Evolutionary conservation across 352 stramenopile species (phyloP).

Genomic region (Nothophytophthora sp.): DNA sequence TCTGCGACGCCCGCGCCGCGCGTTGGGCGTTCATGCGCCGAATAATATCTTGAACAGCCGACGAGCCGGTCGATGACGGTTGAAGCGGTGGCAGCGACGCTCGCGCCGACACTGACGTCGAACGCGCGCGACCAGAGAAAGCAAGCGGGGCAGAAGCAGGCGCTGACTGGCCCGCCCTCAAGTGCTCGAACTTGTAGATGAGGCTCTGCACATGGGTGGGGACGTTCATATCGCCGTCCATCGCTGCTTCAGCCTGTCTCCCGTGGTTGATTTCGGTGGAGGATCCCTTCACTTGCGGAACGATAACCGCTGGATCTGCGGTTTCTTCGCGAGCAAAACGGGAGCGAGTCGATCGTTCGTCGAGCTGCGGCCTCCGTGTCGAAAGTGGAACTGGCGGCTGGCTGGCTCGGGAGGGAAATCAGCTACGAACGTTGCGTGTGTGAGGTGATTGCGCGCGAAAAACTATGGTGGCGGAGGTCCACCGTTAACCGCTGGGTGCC

Average conservation of each 20-base stretch:
- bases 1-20: neutral
- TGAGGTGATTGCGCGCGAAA: too few species aligned
- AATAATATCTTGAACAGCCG: conserved; percentile 15
- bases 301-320: too few species aligned
- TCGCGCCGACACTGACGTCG: conserved; percentile 3
- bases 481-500: too few species aligned
- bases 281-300: too few species aligned
- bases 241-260: neutral
- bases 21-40: conserved; percentile 8
- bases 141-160: conserved; percentile 1
- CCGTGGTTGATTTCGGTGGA: conserved; percentile 1
- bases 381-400: conserved; percentile 24
- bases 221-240: conserved; percentile 11
- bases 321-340: too few species aligned
- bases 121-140: conserved; percentile 6
- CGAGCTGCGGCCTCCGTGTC: conserved; percentile 2
- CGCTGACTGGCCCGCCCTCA: conserved; percentile 15
- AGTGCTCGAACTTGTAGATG: conserved; percentile 37
- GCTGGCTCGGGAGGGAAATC: too few species aligned
- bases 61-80: conserved; percentile 9
- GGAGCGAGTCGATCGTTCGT: conserved; percentile 21
- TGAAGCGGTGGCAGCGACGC: neutral
- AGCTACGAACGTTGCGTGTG: too few species aligned
- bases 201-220: conserved; percentile 25
- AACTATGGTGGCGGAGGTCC: too few species aligned